phyloP scores from a whole-genome alignment of 2,329 filamentous ascomycete species.

The Aureobasidium sp. region DNA sequence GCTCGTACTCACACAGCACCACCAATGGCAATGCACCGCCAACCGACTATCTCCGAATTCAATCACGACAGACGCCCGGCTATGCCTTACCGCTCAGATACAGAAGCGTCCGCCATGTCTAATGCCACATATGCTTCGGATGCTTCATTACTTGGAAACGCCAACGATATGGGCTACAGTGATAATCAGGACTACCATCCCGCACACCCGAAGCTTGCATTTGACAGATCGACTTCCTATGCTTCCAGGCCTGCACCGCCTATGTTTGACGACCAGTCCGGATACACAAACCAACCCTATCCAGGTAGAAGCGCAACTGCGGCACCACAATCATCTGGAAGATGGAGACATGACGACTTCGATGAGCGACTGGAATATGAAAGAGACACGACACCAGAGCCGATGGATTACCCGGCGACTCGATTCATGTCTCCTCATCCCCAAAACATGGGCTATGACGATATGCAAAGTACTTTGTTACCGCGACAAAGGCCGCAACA shows the following conservation, averaged over 20 bases:
- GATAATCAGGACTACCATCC: neutral
- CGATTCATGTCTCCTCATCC: neutral
- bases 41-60: neutral
- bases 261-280: neutral
- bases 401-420: neutral
- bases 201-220: neutral
- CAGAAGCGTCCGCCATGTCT: conserved; percentile 46
- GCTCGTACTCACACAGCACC: conserved; percentile 1
- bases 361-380: neutral
- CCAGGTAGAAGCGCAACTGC: conserved; percentile 7
- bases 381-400: neutral
- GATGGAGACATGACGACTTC: neutral
- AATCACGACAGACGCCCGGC: conserved; percentile 22
- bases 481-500: neutral
- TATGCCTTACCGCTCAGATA: conserved; percentile 34
- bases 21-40: neutral
- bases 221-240: conserved; percentile 12
- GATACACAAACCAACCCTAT: neutral
- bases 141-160: conserved; percentile 51
- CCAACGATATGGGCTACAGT: conserved; percentile 48
- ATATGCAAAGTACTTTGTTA: neutral
- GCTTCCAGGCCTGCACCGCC: neutral
- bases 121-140: conserved; percentile 54
- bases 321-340: neutral
- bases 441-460: neutral